Base-by-base conservation (phyloP, 2,329 filamentous ascomycete genomes). In the Aureobasidium sp. region DNA sequence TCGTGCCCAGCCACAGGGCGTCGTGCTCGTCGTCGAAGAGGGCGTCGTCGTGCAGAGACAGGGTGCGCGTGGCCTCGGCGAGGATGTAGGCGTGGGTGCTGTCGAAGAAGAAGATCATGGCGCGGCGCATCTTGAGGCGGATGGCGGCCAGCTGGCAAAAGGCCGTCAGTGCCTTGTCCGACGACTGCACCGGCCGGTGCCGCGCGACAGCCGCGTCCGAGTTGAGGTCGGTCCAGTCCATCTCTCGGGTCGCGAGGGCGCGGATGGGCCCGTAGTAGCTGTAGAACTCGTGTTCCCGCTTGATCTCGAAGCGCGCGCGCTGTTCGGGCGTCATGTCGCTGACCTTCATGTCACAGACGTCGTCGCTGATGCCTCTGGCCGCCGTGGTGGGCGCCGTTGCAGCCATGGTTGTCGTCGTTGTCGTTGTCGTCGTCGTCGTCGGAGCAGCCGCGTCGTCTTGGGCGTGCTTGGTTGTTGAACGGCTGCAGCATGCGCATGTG, bases 51-150 rank as follows among this genome's bases (percentile, higher is more conserved):
- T 71, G 70, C 8, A 79, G 66, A 53, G 70, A 70, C 7, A 74
- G 65, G 0, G 73, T 74, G 61, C 71, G 73, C 2, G 78, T 79
- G 17, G 77, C 74, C 65, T 82, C 79, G 19, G 78, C 78, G 15
- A 82, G 67, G 27, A 81, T 75, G 61, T 78, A 80, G 63, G 80
- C 78, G 21, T 69, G 72, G 7, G 77, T 71, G 21, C 74, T 71
- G 64, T 80, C 79, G 59, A 81, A 77, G 13, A 81, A 70, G 63
- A 74, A 77, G 59, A 76, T 67, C 64, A 75, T 69, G 37, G 68
- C 69, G 6, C 74, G 68, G 25, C 70, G 67, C 3, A 68, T 67
- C 37, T 71, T 63, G 13, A 76, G 67, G 9, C 74, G 69, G 60
- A 72, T 68, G 60, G 73, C 69, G 2, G 69, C 69, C 7, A 75